Evolutionary conservation across 495 filamentous ascomycete species (phyloP), one percentile per base, ranked within the genome.

Genomic region (Neohortaea acidophila): DNA sequence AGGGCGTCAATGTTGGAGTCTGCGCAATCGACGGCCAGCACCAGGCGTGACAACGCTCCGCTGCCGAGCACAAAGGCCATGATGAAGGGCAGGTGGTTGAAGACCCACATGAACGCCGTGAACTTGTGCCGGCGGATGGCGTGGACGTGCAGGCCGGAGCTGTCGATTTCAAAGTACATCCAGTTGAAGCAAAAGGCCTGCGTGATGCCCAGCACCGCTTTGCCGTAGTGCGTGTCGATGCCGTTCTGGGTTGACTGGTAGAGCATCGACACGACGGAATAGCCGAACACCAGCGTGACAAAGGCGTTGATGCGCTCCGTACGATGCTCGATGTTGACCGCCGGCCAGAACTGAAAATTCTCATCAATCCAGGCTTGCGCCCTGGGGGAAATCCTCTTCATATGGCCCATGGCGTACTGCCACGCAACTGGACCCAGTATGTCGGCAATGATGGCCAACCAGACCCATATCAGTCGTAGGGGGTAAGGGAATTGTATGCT

Each of bases 101-200:
- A 39, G 6, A 51, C 41, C 64, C 66, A 72, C 7, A 56, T 3
- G 24, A 65, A 38, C 24, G 62, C 59, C 54, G 28, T 34, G 33
- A 34, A 15, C 22, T 60, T 51, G 31, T 56, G 58, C 17, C 71
- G 53, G 15, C 72, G 58, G 36, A 76, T 75, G 20, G 71, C 71
- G 54, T 76, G 72, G 4, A 55, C 52, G 33, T 61, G 62, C 14
- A 76, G 53, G 45, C 72, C 69, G 36, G 53, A 59, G 20, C 59
- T 58, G 52, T 76, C 72, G 23, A 76, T 61, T 48, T 75, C 71
- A 39, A 76, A 76, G 49, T 76, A 76, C 11, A 76, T 56, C 71
- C 71, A 74, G 49, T 75, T 75, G 58, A 74, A 73, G 39, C 60
- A 55, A 46, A 70, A 76, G 1, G 69, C 69, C 45, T 73, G 71